Conservation (phyloP, 768 basidiomycete species). For the Phanerochaete sordida region DNA sequence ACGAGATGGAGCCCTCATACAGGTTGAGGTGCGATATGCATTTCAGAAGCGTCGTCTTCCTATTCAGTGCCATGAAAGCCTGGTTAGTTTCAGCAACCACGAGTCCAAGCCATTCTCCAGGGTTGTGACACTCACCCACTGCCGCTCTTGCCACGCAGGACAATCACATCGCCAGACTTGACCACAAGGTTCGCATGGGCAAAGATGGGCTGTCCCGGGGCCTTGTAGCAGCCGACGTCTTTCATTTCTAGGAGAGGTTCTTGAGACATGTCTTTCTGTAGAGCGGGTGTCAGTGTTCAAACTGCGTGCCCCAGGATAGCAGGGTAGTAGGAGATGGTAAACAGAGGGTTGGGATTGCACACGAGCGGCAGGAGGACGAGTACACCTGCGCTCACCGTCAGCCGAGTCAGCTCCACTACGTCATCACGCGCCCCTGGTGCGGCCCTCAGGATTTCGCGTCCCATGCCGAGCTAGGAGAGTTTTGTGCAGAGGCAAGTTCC, state of each 20-base stretch:
- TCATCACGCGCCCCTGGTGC: background rate
- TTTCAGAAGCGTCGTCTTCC: constrained; percentile 77
- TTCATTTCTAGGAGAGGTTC: constrained; percentile 47
- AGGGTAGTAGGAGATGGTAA: background rate
- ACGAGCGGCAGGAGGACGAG: background rate
- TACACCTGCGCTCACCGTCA: background rate
- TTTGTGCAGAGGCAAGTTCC: background rate
- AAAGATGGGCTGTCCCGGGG: constrained; percentile 50
- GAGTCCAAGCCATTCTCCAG: too few relatives aligned
- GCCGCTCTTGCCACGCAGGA: constrained; percentile 80
- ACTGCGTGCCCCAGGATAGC: background rate
- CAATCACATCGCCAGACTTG: constrained; percentile 69
- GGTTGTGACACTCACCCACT: constrained; percentile 45
- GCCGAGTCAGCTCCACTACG: constrained; percentile 1
- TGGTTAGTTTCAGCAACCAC: background rate
- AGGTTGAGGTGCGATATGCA: constrained; percentile 78
- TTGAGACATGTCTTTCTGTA: background rate
- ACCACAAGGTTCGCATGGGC: constrained; percentile 58
- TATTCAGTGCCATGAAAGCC: constrained; percentile 10
- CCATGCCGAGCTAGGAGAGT: background rate
- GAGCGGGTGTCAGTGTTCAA: background rate
- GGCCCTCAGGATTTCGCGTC: background rate
- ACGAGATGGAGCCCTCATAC: constrained; percentile 61
- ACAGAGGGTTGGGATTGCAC: background rate
- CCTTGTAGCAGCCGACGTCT: constrained; percentile 45